A percentile compares a stretch with the other conserved stretches of the same genome.
These are phyloP conservation scores for Striga hermonthica DNA, from an alignment of 305 asterid genomes.

Conservation along the genomic window DNA sequence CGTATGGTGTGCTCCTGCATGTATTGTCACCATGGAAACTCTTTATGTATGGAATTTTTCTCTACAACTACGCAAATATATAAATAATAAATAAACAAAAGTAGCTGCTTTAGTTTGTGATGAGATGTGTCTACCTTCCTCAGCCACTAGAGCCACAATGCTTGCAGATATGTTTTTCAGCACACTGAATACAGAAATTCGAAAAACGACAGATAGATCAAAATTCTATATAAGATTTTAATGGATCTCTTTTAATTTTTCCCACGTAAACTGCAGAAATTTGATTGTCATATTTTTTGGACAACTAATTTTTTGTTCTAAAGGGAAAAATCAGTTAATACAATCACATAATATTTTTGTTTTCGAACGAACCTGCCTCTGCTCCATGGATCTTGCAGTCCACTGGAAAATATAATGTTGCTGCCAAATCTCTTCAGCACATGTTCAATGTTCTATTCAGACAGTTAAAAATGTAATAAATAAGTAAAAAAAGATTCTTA, in stretches of 20 bases:
- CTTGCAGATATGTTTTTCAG: slow-evolving; percentile 60
- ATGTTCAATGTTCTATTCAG: slow-evolving; percentile 48
- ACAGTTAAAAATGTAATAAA: neutral
- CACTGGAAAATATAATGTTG: slow-evolving; percentile 74
- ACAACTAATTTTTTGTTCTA: too few relatives aligned
- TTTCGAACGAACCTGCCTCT: too few relatives aligned
- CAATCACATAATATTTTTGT: too few relatives aligned
- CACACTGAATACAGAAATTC: slow-evolving; percentile 38
- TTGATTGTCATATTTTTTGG: too few relatives aligned
- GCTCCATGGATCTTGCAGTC: slow-evolving; percentile 54
- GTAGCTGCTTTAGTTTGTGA: neutral
- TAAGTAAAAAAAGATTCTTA: neutral
- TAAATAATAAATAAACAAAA: neutral
- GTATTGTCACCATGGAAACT: neutral
- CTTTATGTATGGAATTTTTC: neutral
- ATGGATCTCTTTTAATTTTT: too few relatives aligned
- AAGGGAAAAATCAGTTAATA: too few relatives aligned
- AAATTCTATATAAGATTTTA: too few relatives aligned
- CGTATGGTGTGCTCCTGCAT: slow-evolving; percentile 72
- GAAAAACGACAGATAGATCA: too few relatives aligned
- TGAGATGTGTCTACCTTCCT: slow-evolving; percentile 43
- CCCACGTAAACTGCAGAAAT: too few relatives aligned
- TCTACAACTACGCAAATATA: neutral
- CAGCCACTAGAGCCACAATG: slow-evolving; percentile 63
- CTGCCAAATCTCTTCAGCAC: slow-evolving; percentile 67